Conservation (phyloP, 2,329 filamentous ascomycete species). For the Aspergillus sp. region DNA sequence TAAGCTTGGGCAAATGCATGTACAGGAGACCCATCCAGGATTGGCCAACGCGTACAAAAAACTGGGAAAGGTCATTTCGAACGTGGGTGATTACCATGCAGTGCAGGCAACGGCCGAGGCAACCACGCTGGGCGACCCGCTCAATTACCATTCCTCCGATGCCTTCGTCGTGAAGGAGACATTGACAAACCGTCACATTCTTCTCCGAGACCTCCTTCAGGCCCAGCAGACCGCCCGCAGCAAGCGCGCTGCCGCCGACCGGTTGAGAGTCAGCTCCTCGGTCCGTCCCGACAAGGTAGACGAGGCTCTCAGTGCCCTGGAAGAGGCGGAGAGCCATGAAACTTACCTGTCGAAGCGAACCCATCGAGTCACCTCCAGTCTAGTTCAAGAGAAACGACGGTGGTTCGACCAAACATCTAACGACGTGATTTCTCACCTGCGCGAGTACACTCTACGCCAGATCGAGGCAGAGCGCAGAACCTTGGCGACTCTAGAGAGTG, state of each 20-base stretch:
- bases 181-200: constrained; percentile 92
- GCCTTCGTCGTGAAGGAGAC: constrained; percentile 98
- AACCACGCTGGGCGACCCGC: constrained; percentile 84
- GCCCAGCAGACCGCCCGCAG: constrained; percentile 78
- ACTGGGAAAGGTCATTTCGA: constrained; percentile 87
- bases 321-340: constrained; percentile 80
- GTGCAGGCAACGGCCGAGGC: constrained; percentile 95
- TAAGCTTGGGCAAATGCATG: constrained; percentile 77
- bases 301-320: constrained; percentile 84
- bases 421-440: constrained; percentile 75
- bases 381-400: constrained; percentile 77
- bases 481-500: constrained; percentile 84
- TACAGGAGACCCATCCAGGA: constrained; percentile 84
- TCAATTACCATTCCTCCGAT: constrained; percentile 91
- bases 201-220: constrained; percentile 86
- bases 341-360: constrained; percentile 77
- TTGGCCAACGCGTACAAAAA: constrained; percentile 88
- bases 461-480: constrained; percentile 93
- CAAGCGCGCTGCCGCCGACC: constrained; percentile 78
- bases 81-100: constrained; percentile 88
- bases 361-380: constrained; percentile 77
- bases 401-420: constrained; percentile 83
- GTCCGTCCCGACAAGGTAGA: constrained; percentile 94
- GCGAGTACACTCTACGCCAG: constrained; percentile 88
- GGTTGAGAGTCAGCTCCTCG: constrained; percentile 76